Evolutionary conservation across 768 basidiomycete genomes (phyloP), one percentile per base, ranked within the genome.

Genomic region (Heimioporus sp.): DNA sequence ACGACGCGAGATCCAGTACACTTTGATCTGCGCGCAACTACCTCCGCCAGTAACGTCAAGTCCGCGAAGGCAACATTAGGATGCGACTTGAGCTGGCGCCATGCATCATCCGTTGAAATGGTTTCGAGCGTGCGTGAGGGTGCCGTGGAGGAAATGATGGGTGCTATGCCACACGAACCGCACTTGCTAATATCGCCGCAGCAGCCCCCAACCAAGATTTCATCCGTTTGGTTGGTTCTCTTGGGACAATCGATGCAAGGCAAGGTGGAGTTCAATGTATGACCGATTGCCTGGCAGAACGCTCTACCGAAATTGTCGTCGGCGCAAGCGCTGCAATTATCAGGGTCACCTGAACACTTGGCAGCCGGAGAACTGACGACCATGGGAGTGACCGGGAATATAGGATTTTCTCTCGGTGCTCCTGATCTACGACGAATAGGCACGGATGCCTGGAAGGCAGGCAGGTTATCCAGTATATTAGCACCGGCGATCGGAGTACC

Each of bases 61-160:
- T 95, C 90, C 13, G 90, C 82, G 65, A 93, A 93, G 30, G 85
- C 81, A 48, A 90, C 85, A 59, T 92, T 94, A 2, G 93, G 93
- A 68, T 96, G 93, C 11, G 83, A 81, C 70, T 93, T 92, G 55
- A 95, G 76, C 57, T 84, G 84, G 28, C 80, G 81, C 89, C 92
- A 94, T 9, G 91, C 91, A 50, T 85, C 83, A 63, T 86, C 86
- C 50, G 88, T 90, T 17, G 90, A 80, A 34, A 93, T 86, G 8
- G 80, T 84, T 48, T 85, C 82, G 20, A 68, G 50, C 37, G 60
- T 48, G 32, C 60, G 58, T 35, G 51, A 45, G 7, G 48, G 38
- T 12, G 54, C 53, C n/a, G 62, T 57, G 47, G 67, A 59, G 24
- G 65, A 55, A 32, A 59, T 60, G 24, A 61, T 58, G 28, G 68